These are phyloP conservation scores for Nannizziopsis arthrosporioides DNA, from an alignment of 2,329 filamentous ascomycete genomes.

Conservation along the genomic window DNA sequence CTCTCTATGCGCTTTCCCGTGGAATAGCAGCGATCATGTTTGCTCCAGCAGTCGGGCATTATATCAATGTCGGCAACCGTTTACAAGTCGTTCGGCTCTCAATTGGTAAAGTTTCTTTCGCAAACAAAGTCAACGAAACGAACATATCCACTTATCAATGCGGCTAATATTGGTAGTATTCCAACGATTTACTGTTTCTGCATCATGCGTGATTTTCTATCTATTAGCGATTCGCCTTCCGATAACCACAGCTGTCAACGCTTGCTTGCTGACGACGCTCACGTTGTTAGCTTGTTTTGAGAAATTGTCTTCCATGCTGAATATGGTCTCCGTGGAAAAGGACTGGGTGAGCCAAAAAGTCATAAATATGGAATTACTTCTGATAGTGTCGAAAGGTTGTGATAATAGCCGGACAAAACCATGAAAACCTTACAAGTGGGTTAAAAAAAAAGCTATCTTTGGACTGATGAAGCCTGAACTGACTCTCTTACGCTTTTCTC, in stretches of 20 bases:
- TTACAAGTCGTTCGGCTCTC: conserved; percentile 42
- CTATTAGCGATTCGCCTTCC: not conserved
- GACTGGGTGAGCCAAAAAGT: conserved; percentile 45
- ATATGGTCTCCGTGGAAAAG: conserved; percentile 56
- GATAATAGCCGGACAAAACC: not conserved
- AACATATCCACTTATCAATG: not conserved
- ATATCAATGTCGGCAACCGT: conserved; percentile 47
- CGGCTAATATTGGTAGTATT: not conserved
- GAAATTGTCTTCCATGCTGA: conserved; percentile 54
- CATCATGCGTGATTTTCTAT: not conserved
- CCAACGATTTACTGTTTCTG: not conserved
- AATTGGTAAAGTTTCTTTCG: conserved; percentile 25
- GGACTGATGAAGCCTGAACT: conserved; percentile 9
- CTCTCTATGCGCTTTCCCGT: conserved; percentile 56
- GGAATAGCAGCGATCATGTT: conserved; percentile 47
- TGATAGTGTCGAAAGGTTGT: conserved; percentile 23
- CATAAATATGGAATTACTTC: conserved; percentile 21
- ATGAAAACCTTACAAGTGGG: not conserved
- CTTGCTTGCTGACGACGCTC: conserved; percentile 22
- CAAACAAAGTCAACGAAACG: not conserved
- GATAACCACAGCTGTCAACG: not conserved
- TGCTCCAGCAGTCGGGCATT: conserved; percentile 46
- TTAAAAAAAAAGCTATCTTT: conserved; percentile 13
- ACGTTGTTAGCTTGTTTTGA: conserved; percentile 54
- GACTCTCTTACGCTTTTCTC: not conserved